These are phyloP conservation scores for Kalanchoe fedtschenkoi DNA, from an alignment of 164 flowering plant genomes.

Conservation along the genomic window DNA sequence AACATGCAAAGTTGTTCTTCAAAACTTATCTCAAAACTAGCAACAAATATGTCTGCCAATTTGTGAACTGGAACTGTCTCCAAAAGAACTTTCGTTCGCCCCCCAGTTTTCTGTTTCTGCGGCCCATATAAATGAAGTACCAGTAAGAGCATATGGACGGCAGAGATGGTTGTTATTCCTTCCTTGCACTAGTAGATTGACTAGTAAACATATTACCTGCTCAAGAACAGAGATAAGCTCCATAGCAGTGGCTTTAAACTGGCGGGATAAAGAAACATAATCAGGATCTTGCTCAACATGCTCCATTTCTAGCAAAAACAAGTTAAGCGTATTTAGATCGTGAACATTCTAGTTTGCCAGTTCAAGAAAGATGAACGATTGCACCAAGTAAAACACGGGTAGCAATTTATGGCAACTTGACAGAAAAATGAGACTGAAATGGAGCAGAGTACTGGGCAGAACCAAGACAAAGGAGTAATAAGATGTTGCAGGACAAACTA, in stretches of 20 bases:
- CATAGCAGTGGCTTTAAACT: conserved; percentile 89
- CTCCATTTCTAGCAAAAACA: conserved; percentile 64
- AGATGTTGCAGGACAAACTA: background rate
- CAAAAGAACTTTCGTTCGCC: conserved; percentile 82
- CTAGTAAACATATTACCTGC: conserved; percentile 49
- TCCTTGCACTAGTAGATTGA: background rate
- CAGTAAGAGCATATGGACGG: background rate
- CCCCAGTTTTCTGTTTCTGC: conserved; percentile 92
- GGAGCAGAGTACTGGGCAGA: no score
- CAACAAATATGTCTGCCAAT: conserved; percentile 98
- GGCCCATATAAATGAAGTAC: background rate
- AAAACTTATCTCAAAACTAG: conserved; percentile 98
- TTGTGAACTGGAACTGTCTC: conserved; percentile 94
- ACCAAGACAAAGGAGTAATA: no score
- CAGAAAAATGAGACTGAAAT: no score
- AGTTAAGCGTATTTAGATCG: conserved; percentile 19
- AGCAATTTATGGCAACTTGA: no score
- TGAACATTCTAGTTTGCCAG: background rate
- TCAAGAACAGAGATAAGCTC: conserved; percentile 95
- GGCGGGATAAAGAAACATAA: conserved; percentile 69
- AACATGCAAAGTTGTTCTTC: conserved; percentile 94
- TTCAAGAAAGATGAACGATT: no score
- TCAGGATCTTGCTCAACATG: conserved; percentile 93
- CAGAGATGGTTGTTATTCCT: background rate
- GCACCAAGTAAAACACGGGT: no score